Conservation (phyloP, 1,139 yeast genomes). For the Hyphopichia khmerensis region DNA sequence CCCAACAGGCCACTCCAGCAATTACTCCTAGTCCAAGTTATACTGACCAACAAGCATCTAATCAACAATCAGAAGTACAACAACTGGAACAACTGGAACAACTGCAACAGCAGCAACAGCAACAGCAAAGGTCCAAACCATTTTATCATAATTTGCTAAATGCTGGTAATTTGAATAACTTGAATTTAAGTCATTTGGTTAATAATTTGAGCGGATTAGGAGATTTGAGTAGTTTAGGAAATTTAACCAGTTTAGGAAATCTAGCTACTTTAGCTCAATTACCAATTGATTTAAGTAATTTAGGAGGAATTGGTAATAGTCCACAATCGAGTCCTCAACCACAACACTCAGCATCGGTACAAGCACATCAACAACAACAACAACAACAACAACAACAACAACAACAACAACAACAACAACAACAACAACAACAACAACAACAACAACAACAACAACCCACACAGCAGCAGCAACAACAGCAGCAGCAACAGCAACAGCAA, state of each 20-base stretch:
- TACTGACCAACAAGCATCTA: constrained; percentile 7
- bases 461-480: constrained; percentile 4
- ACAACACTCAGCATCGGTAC: no score
- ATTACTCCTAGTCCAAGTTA: constrained; percentile 16
- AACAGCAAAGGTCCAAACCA: background rate
- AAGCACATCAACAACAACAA: constrained; percentile 10
- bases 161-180: constrained; percentile 47
- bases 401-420: constrained; percentile 11
- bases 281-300: constrained; percentile 40
- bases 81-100: no score
- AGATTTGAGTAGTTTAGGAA: constrained; percentile 37
- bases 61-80: background rate
- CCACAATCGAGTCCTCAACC: background rate
- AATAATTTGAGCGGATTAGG: constrained; percentile 40
- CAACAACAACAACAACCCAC: constrained; percentile 16
- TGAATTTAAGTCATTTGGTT: constrained; percentile 45
- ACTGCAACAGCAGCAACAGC: background rate
- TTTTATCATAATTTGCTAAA: constrained; percentile 19
- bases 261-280: constrained; percentile 46
- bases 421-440: constrained; percentile 12
- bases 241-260: constrained; percentile 39
- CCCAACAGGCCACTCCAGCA: constrained; percentile 22
- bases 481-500: constrained; percentile 2
- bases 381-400: constrained; percentile 15
- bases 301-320: constrained; percentile 28